Percentiles rank a stretch among this genome's conserved stretches.
These are phyloP conservation scores for Rhodotorula graminis DNA, from an alignment of 768 basidiomycete species.

Conservation along the genomic window DNA sequence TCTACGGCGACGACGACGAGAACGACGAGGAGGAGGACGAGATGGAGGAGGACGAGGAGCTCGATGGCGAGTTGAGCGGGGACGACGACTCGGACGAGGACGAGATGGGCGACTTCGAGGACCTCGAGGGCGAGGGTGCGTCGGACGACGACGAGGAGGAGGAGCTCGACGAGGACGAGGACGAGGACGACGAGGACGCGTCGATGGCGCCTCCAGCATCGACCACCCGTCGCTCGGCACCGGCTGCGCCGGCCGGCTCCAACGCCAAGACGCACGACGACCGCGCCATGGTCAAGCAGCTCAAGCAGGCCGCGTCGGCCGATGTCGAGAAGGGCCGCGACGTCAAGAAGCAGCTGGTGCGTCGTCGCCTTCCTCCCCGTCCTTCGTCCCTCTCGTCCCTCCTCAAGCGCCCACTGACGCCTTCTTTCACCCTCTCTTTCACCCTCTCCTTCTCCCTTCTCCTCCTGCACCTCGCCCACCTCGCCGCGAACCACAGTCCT, in stretches of 20 bases:
- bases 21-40: constrained; percentile 23
- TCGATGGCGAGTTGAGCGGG: constrained; percentile 5
- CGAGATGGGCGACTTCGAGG: constrained; percentile 40
- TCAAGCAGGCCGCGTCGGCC: constrained; percentile 38
- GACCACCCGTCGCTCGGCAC: background rate
- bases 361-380: constrained; percentile 41
- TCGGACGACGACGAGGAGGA: background rate
- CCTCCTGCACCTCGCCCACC: too few species aligned
- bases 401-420: background rate
- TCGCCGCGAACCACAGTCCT: constrained; percentile 51
- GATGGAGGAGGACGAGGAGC: constrained; percentile 20
- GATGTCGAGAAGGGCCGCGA: constrained; percentile 68
- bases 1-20: constrained; percentile 45
- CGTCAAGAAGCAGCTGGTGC: constrained; percentile 73
- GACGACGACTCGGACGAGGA: background rate
- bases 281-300: constrained; percentile 33
- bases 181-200: constrained; percentile 35
- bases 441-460: background rate
- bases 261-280: constrained; percentile 29
- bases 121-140: constrained; percentile 39
- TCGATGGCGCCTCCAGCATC: background rate
- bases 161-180: constrained; percentile 26
- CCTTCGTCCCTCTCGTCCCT: constrained; percentile 16
- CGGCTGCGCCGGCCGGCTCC: background rate
- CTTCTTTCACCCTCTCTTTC: background rate